Conservation (phyloP, 352 stramenopile genomes). For the Globisporangium cystogenes region DNA sequence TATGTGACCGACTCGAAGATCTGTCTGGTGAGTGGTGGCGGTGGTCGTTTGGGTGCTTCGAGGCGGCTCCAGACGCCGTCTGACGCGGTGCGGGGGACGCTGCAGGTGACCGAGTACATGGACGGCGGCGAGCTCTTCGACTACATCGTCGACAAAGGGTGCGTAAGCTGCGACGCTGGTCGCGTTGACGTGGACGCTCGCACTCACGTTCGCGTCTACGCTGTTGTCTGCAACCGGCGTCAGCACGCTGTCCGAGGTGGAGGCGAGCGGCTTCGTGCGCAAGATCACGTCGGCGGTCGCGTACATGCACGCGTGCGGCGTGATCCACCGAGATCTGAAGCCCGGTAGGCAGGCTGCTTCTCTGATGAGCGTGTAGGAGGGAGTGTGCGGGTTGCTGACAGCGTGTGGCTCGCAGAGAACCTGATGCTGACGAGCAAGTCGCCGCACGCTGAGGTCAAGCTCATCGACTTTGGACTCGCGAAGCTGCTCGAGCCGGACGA, state of each 20-base stretch:
- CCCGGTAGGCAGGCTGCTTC: conserved; percentile 33
- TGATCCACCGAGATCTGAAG: conserved; percentile 89
- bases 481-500: conserved; percentile 90
- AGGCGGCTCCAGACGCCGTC: neutral
- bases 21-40: conserved; percentile 57
- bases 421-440: conserved; percentile 82
- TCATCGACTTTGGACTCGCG: conserved; percentile 98
- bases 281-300: conserved; percentile 88
- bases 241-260: conserved; percentile 82
- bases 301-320: conserved; percentile 85
- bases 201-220: too few relatives aligned
- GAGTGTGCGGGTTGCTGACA: neutral
- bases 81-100: neutral
- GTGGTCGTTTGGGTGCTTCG: neutral
- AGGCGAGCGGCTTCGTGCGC: conserved; percentile 81
- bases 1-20: conserved; percentile 84
- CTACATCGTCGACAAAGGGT: conserved; percentile 88
- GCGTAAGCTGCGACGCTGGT: neutral
- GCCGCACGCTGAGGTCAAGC: conserved; percentile 91
- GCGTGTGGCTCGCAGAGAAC: conserved; percentile 37
- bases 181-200: neutral
- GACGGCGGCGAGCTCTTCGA: conserved; percentile 87
- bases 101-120: conserved; percentile 86
- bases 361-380: neutral
- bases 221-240: neutral